A percentile compares a stretch with the other conserved stretches of the same genome.
Evolutionary conservation across 75 land plant genomes (phyloP).

Genomic region (Sequoiadendron giganteum): DNA sequence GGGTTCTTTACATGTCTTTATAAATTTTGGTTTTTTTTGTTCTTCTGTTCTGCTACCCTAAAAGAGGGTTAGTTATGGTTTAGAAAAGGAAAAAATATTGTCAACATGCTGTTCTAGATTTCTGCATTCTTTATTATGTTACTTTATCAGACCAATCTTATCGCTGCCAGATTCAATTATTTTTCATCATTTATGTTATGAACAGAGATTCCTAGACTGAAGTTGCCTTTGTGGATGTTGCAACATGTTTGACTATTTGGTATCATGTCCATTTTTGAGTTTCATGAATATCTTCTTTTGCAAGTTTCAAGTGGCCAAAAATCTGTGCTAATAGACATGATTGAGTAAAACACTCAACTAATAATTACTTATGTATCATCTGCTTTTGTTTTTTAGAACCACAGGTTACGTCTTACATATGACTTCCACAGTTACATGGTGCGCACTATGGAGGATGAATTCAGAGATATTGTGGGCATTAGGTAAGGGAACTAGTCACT

Average conservation of each 20-base stretch:
- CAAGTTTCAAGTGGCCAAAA: not conserved
- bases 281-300: not conserved
- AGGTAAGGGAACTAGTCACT: conserved; percentile 39
- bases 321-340: not conserved
- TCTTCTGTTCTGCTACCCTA: not conserved
- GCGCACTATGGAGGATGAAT: conserved; percentile 90
- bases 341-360: not conserved
- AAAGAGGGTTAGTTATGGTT: not conserved
- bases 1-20: not conserved
- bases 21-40: not conserved
- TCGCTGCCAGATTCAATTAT: not conserved
- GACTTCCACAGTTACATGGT: conserved; percentile 86
- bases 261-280: not conserved
- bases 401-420: conserved; percentile 59
- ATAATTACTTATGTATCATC: not conserved
- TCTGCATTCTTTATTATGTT: conserved; percentile 3
- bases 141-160: not conserved
- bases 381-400: conserved; percentile 49
- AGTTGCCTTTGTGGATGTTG: not conserved
- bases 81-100: not conserved
- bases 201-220: not conserved
- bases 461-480: conserved; percentile 76
- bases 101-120: not conserved
- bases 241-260: not conserved
- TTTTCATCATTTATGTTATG: not conserved